Evolutionary conservation across 164 flowering plant genomes (phyloP).

Genomic region (Pachysandra terminalis): DNA sequence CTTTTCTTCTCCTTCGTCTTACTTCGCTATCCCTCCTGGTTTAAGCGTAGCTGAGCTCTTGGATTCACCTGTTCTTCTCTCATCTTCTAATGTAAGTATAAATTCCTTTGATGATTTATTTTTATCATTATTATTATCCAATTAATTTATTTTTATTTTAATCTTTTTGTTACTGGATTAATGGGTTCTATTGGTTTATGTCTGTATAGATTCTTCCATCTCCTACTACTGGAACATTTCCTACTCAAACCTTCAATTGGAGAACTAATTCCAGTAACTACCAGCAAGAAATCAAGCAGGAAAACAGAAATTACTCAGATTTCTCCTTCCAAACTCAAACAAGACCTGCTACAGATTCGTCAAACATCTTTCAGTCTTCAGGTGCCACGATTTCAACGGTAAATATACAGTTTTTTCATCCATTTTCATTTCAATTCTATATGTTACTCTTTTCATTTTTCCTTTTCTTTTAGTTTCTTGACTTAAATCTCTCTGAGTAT

Average conservation of each 20-base stretch:
- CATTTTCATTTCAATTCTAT: neutral
- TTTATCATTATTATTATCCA: too few relatives aligned
- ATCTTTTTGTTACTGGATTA: too few relatives aligned
- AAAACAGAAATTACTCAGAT: conserved; percentile 33
- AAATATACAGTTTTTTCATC: conserved; percentile 9
- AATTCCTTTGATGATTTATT: conserved; percentile 63
- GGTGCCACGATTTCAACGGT: conserved; percentile 16
- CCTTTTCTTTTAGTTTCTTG: neutral
- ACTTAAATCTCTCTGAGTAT: neutral
- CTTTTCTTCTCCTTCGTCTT: conserved; percentile 47
- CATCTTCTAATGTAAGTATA: conserved; percentile 19
- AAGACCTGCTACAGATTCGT: conserved; percentile 13
- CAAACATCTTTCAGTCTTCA: conserved; percentile 21
- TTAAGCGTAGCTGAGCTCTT: conserved; percentile 56
- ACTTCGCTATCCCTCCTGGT: conserved; percentile 54
- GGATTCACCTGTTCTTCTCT: conserved; percentile 67
- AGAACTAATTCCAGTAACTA: conserved; percentile 23
- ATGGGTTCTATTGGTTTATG: neutral
- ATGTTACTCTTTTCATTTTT: neutral
- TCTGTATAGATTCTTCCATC: conserved; percentile 52
- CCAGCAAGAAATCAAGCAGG: conserved; percentile 33
- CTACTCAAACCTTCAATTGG: conserved; percentile 40
- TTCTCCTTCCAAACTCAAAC: conserved; percentile 49
- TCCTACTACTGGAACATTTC: conserved; percentile 64
- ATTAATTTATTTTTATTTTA: too few relatives aligned